Evolutionary conservation across 2,329 filamentous ascomycete genomes (phyloP), one percentile per base, ranked within the genome.

Genomic region (Ceratocystis diversiconidia): DNA sequence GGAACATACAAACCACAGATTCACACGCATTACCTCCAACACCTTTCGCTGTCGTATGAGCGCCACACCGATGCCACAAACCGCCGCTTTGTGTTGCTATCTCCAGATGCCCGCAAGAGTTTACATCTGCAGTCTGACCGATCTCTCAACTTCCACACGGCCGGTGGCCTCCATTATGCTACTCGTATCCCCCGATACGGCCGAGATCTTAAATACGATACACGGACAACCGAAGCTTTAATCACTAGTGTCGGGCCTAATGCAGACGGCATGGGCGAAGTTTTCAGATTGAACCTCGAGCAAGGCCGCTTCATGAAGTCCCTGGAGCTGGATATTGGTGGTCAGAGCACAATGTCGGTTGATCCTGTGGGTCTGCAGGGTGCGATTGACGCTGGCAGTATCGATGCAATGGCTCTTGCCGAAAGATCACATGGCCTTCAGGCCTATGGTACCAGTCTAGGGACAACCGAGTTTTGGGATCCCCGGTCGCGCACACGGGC

Each of bases 401-500:
- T 97, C 63, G 96, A 97, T 72, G 86, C 86, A 6, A 92, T 85
- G 12, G 87, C 92, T 2, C 84, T 96, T 68, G 94, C 94, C 2
- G 90, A 96, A 73, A 83, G 87, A 50, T 92, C 89, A 61, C 94
- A 99, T 74, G 94, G 94, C 66, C 79, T 99, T 3, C 81, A 92
- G 43, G 92, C 92, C 0, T 99, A 99, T 71, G 94, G 95, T 63
- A 99, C 94, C 0, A 92, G 90, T 2, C 79, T 94, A 66, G 92
- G 94, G n/a, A 96, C 92, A 0, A 90, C 97, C 30, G 94, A 99
- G 73, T 92, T 97, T 72, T 99, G 92, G 90, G 94, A 99, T 73
- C 83, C 92, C 0, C 83, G 94, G 67, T 91, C 89, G 36, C 87
- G 90, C 72, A 87, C 87, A 65, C 82, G 90, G 66, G 88, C 92